Evolutionary conservation across 192 early-diverging fungal genomes (phyloP).

Genomic region (Entomortierella lignicola): DNA sequence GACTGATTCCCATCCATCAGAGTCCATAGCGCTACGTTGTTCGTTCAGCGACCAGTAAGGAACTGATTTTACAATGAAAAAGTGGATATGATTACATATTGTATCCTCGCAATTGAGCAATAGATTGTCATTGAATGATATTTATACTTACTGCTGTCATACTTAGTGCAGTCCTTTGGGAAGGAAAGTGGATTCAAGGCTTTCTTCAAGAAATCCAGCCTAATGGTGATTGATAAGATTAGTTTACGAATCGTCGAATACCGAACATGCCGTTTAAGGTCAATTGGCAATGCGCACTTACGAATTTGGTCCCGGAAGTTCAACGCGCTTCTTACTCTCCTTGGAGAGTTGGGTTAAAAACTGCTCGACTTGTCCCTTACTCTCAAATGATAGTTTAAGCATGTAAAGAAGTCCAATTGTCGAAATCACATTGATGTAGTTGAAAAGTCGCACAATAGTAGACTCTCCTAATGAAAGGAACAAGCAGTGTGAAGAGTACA

Average conservation of each 20-base stretch:
- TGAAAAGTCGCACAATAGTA: conserved; percentile 19
- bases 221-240: not conserved
- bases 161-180: conserved; percentile 22
- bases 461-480: conserved; percentile 16
- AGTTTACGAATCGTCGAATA: not conserved
- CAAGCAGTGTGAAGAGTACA: no score
- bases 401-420: conserved; percentile 19
- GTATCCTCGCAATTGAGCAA: no score
- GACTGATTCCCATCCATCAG: conserved; percentile 45
- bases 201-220: conserved; percentile 39
- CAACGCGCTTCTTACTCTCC: conserved; percentile 15
- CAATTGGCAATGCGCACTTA: no score
- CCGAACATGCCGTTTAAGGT: not conserved
- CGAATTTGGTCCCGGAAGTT: conserved; percentile 32
- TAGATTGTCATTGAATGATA: not conserved
- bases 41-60: conserved; percentile 35
- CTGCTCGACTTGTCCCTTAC: conserved; percentile 1
- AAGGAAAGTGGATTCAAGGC: conserved; percentile 23
- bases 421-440: conserved; percentile 38
- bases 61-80: conserved; percentile 25
- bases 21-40: conserved; percentile 9
- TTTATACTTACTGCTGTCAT: conserved; percentile 25
- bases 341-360: conserved; percentile 34
- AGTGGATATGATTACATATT: no score
- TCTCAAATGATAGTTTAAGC: conserved; percentile 33